Base-by-base conservation (phyloP, 2,329 filamentous ascomycete species). In the Fusarium pseudoanthophilum region DNA sequence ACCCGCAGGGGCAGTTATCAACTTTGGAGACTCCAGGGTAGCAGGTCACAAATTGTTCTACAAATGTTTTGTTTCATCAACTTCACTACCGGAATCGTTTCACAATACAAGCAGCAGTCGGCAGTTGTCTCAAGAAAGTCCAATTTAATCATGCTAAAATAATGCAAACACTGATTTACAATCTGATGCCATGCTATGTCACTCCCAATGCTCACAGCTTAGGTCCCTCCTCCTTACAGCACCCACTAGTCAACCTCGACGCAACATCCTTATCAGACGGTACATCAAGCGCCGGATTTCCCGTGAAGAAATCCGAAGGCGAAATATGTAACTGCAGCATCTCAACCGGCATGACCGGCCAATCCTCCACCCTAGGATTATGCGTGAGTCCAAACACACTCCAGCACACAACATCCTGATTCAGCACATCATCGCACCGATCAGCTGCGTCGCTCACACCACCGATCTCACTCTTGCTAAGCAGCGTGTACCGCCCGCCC, bases 401-500 rank as follows among this genome's bases (percentile, higher is more conserved):
- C 65, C 65, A 68, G 26, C 60, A 11, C 6, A 68, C 65, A 15
- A 68, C 42, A n/a, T 68, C 65, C 42, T 68, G 48, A 13, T 68
- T 68, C 20, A 69, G 4, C 20, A 68, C 65, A 13, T 69, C 66
- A 11, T 69, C 66, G 5, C 52, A 57, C 3, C 66, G 58, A 46
- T 57, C 28, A 11, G 66, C 66, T 2, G 66, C 66, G 8, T 69
- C 66, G 21, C 43, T 48, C 7, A 69, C 66, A 8, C 66, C 66
- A 0, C 65, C 66, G 2, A 69, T 7, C 4, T 69, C 66, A 8
- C 49, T 57, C 45, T 69, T 69, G 20, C 62, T 83, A 4, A 56
- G 65, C 1, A 68, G 20, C 2, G 85, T 86, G 62, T 83, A 85
- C 4, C 77, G 77, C 0, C 85, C 85, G 9, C 82, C 83, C 0